Base-by-base conservation (phyloP, 345 rosid genomes). In the Camelina hispida region DNA sequence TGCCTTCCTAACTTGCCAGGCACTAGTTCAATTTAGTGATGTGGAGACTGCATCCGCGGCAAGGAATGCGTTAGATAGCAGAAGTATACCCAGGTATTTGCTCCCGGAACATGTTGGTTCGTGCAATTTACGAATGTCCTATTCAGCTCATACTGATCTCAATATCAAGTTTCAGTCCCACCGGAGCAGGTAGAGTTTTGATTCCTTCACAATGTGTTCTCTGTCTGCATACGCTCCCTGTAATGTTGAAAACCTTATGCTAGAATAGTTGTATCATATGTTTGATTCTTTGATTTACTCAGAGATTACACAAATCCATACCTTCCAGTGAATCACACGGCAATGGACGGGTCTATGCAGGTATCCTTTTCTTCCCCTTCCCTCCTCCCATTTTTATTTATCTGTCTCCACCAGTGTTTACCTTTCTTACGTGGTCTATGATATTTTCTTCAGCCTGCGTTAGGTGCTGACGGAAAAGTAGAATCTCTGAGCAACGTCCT, bases 91-190 rank as follows among this genome's bases (percentile, higher is more conserved):
- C 30, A 25, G 30, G 30, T 25, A 95, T 85, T 80, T 95, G 84
- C 96, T 95, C 80, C 97, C 97, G 2, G 93, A 81, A 62, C 88
- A 89, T 83, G 89, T 90, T 74, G 87, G 80, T 37, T 73, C 89
- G 1, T 92, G 96, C 79, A 80, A 86, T 80, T 78, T 95, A 69
- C 87, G 97, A 38, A 95, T 92, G 76, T 91, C 99, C 5, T 95
- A 95, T 79, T 92, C 99, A 56, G 99, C 99, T 11, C 97, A 95
- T 66, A 90, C 93, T 25, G 97, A 95, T 87, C 85, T 92, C 74
- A 95, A 92, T 73, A 95, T 95, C 83, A 95, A 95, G 87, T 95
- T 95, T 82, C 99, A 92, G 81, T 95, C 99, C 79, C 92, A 92
- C 79, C 84, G 99, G 35, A 95, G 99, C 97, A 92, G 97, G 97